phyloP scores from a whole-genome alignment of 116 monocot genomes.

The Dioscorea cayenensis region DNA sequence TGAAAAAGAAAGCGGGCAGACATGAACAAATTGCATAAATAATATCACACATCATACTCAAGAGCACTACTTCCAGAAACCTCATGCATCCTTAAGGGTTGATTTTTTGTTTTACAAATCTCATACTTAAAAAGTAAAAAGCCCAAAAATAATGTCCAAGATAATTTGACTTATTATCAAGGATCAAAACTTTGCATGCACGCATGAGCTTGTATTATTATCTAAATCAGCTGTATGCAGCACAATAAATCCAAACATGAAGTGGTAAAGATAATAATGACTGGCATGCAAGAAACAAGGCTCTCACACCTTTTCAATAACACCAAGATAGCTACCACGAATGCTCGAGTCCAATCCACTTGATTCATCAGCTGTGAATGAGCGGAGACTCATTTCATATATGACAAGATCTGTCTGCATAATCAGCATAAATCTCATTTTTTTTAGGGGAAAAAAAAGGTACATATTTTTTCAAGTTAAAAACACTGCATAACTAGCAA shows the following conservation, averaged over 20 bases:
- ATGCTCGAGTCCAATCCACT: slow-evolving; percentile 60
- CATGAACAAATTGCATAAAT: too few relatives aligned
- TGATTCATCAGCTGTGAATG: slow-evolving; percentile 83
- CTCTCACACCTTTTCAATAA: slow-evolving; percentile 67
- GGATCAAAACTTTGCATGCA: too few relatives aligned
- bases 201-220: too few relatives aligned
- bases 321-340: slow-evolving; percentile 91
- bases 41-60: too few relatives aligned
- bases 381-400: slow-evolving; percentile 96
- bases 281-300: not conserved
- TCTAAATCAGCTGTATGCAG: too few relatives aligned
- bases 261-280: not conserved
- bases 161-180: too few relatives aligned
- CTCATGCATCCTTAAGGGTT: too few relatives aligned
- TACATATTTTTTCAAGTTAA: not conserved
- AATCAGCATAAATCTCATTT: not conserved
- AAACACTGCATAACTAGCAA: not conserved
- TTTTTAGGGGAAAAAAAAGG: not conserved
- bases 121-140: too few relatives aligned
- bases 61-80: too few relatives aligned
- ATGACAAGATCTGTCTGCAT: slow-evolving; percentile 84
- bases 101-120: too few relatives aligned
- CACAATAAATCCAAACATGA: not conserved
- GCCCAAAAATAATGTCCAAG: too few relatives aligned
- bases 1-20: too few relatives aligned